Base-by-base conservation (phyloP, 2,329 filamentous ascomycete genomes). In the Xylaria hypoxylon region DNA sequence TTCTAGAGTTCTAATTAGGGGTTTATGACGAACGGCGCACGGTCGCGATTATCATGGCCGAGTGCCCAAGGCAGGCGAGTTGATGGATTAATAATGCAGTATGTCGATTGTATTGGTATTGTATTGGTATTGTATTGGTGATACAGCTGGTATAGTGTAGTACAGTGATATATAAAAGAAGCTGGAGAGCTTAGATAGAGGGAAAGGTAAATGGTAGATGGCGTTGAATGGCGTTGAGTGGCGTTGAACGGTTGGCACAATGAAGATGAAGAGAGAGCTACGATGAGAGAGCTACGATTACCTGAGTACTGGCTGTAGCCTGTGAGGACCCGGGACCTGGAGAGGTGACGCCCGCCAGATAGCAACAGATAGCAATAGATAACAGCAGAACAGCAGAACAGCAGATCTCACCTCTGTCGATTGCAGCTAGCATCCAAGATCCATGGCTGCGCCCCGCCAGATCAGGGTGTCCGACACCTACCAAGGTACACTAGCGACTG, bases 1-100 rank as follows among this genome's bases (percentile, higher is more conserved):
- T 42, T 26, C 28, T 19, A 42, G 11, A 17, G 38, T 8, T 15
- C n/a, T 5, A n/a, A 10, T 3, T 35, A 1, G 17, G 35, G 51
- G 33, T 50, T 50, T 55, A 60, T 51, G 59, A 53, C 24, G 59
- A 59, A 15, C 11, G 7, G 52, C 53, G 42, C 57, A 33, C 33
- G 40, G 19, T 57, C 24, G 57, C 44, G 53, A 59, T 50, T 58
- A 35, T 42, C 59, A 68, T 65, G 22, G 44, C 56, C 50, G 45
- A 5, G 24, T 17, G 42, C n/a, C n/a, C n/a, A n/a, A n/a, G 31
- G 33, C 17, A 31, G 50, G 35, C 4, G 4, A 15, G 17, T 51
- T 2, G 24, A 19, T 44, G 7, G 31, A 28, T 55, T 44, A 62
- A 19, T 2, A 10, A 48, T 22, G 50, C 50, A 15, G 17, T 55